Percentiles rank a stretch among this genome's conserved stretches.
Conservation (phyloP, 495 filamentous ascomycete species). For the Annulohypoxylon stygium region DNA sequence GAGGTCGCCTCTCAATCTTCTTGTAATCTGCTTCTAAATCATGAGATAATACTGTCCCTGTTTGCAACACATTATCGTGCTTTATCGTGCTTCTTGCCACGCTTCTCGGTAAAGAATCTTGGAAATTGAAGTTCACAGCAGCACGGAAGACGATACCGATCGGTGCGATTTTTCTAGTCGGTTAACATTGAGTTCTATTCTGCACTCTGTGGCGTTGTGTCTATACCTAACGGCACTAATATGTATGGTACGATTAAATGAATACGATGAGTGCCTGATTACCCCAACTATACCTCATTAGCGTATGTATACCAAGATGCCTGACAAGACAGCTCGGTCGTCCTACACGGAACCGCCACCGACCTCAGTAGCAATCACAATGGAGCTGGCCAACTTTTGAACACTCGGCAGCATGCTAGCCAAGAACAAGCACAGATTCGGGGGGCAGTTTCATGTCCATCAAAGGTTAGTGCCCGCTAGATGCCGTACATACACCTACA, state of each 20-base stretch:
- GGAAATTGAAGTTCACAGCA: background rate
- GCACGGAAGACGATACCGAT: background rate
- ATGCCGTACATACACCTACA: constrained; percentile 23
- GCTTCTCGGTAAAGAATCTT: background rate
- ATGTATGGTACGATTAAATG: background rate
- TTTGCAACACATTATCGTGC: background rate
- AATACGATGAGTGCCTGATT: background rate
- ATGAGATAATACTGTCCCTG: background rate
- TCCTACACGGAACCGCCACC: constrained; percentile 10
- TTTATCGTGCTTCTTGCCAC: background rate
- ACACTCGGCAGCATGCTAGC: background rate
- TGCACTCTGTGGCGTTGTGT: background rate
- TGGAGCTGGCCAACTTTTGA: constrained; percentile 8
- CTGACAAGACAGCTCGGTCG: constrained; percentile 4
- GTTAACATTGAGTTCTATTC: background rate
- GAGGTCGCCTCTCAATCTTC: background rate
- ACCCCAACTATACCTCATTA: background rate
- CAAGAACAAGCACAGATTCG: constrained; percentile 21
- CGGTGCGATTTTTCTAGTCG: background rate
- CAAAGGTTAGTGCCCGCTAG: constrained; percentile 21
- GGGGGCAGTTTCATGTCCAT: constrained; percentile 14
- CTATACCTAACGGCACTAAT: background rate
- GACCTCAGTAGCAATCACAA: constrained; percentile 16
- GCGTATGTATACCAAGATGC: constrained; percentile 12
- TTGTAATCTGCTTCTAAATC: background rate